Evolutionary conservation across 352 stramenopile species (phyloP).

Genomic region (Phytophthora palmivora): DNA sequence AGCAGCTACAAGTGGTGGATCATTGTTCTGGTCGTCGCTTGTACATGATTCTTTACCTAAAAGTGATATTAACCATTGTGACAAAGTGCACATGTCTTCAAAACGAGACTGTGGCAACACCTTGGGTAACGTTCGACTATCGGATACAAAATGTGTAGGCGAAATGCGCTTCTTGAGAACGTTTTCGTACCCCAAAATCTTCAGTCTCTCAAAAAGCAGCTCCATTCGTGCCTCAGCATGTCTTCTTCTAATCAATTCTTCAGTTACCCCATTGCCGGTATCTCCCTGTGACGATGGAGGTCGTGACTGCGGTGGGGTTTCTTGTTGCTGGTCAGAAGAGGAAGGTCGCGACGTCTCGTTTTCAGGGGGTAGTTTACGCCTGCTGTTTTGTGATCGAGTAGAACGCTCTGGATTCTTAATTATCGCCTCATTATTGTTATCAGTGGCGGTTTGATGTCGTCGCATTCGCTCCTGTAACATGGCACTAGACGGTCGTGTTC

Average conservation of each 20-base stretch:
- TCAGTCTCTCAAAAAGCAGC: constrained; percentile 72
- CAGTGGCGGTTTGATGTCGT: no score
- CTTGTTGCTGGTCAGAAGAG: constrained; percentile 34
- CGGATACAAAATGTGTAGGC: constrained; percentile 55
- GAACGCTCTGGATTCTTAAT: no score
- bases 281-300: constrained; percentile 44
- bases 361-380: constrained; percentile 26
- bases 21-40: constrained; percentile 16
- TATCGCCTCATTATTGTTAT: no score
- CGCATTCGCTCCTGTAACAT: no score
- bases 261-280: constrained; percentile 1
- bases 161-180: constrained; percentile 50
- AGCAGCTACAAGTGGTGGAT: constrained; percentile 35
- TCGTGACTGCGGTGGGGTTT: constrained; percentile 36
- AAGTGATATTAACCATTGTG: constrained; percentile 51
- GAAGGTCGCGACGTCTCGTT: constrained; percentile 13
- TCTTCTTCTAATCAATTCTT: constrained; percentile 40
- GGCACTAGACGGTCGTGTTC: constrained; percentile 45
- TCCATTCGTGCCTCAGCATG: constrained; percentile 64
- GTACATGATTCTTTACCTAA: constrained; percentile 33
- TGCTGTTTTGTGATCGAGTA: constrained; percentile 22
- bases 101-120: constrained; percentile 47
- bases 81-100: constrained; percentile 53
- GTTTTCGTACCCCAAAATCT: constrained; percentile 55
- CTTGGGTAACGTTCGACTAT: constrained; percentile 26